Evolutionary conservation across 2,329 filamentous ascomycete genomes (phyloP), one percentile per base, ranked within the genome.

Genomic region (Onygenales sp.): DNA sequence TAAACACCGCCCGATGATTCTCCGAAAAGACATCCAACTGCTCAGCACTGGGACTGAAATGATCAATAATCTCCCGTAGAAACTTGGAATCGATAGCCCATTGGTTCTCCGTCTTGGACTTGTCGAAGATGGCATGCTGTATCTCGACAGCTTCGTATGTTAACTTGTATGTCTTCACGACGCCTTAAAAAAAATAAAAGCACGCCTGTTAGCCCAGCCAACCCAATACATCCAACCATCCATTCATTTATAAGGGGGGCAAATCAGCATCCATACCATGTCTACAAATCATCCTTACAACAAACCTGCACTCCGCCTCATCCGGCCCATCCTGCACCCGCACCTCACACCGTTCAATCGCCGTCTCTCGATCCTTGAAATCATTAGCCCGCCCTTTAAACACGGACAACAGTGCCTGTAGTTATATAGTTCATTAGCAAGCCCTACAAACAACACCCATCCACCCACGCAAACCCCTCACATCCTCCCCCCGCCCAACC

Each of bases 91-190:
- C 74, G 53, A 84, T 79, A 42, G 67, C 74, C 81, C 82, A 85
- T 40, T 76, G 70, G 56, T 83, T 84, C 13, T 70, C 74, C 2
- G 80, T 76, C 31, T 71, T 70, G 11, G 71, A 74, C 40, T 73
- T 75, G 66, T 85, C 81, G 64, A 85, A 85, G 0, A 83, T 70
- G 2, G 82, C 82, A 65, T 84, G 81, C 68, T 84, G 80, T 40
- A 83, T 74, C 52, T 82, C 76, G 8, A 76, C 75, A 13, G 80
- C 72, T 63, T 85, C 82, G 59, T 85, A 85, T 0, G 78, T 84
- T 53, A 85, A 69, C 56, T 78, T 81, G 65, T 83, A 85, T 2
- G 79, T 84, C 65, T 84, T 85, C 34, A 82, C 79, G 46, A 85
- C 79, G 4, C 82, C 81, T 75, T 56, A 73, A 55, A 52, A 45